Evolutionary conservation across 176 grass and related monocot genomes (phyloP).

Genomic region (Zizania latifolia): DNA sequence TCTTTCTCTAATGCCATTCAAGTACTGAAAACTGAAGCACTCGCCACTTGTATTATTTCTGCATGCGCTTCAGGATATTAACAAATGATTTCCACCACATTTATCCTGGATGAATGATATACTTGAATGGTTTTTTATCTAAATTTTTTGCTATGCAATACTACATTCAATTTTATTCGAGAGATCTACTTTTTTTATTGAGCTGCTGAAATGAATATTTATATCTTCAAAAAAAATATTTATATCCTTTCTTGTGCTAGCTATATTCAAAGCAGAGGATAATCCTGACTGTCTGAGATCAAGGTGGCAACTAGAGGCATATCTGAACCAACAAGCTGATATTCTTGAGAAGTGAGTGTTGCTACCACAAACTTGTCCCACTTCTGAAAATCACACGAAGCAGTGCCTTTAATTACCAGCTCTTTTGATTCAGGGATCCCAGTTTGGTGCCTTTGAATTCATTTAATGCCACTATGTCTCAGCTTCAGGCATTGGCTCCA

Average conservation of each 20-base stretch:
- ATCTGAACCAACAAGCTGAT: slow-evolving; percentile 86
- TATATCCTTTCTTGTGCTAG: slow-evolving; percentile 35
- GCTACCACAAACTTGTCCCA: slow-evolving; percentile 3
- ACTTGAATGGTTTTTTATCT: neutral
- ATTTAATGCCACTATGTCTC: slow-evolving; percentile 65
- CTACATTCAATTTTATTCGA: neutral
- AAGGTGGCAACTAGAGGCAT: slow-evolving; percentile 95
- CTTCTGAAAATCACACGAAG: slow-evolving; percentile 1
- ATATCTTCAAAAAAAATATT: neutral
- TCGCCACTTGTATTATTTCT: slow-evolving; percentile 3
- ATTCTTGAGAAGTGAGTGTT: slow-evolving; percentile 77
- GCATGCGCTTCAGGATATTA: neutral
- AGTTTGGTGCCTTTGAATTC: slow-evolving; percentile 80
- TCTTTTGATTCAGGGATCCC: slow-evolving; percentile 62
- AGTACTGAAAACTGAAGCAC: neutral
- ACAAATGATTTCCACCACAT: neutral
- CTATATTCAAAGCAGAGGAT: slow-evolving; percentile 51
- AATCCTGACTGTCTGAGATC: slow-evolving; percentile 69
- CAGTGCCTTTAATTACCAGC: slow-evolving; percentile 11
- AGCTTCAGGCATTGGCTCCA: slow-evolving; percentile 73
- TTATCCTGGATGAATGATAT: neutral
- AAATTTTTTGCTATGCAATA: neutral
- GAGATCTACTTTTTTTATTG: slow-evolving; percentile 6
- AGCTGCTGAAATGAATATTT: neutral
- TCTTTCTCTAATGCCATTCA: neutral